These are phyloP conservation scores for Solioccasus polychromus DNA, from an alignment of 768 basidiomycete genomes.

Conservation along the genomic window DNA sequence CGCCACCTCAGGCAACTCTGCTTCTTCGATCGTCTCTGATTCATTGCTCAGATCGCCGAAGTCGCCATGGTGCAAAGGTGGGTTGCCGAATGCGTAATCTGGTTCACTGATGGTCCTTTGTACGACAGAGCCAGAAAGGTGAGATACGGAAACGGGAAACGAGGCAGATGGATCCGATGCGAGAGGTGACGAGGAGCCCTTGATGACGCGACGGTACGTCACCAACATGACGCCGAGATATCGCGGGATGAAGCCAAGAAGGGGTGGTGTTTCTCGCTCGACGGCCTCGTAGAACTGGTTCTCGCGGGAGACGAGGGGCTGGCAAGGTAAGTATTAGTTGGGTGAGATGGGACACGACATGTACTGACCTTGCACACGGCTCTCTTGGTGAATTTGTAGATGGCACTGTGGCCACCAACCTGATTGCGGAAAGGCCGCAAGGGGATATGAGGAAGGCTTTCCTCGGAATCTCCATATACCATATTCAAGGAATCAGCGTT, in stretches of 20 bases:
- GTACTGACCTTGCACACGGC: constrained; percentile 94
- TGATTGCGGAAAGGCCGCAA: constrained; percentile 95
- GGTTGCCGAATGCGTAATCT: constrained; percentile 2
- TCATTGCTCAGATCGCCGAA: constrained; percentile 22
- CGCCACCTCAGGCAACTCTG: constrained; percentile 92
- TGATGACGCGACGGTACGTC: constrained; percentile 81
- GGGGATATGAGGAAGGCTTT: constrained; percentile 81
- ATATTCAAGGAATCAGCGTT: constrained; percentile 37
- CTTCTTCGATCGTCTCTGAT: constrained; percentile 55
- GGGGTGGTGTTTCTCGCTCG: constrained; percentile 87
- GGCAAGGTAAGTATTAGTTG: constrained; percentile 19
- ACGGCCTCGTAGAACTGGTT: constrained; percentile 98
- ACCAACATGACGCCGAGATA: constrained; percentile 99
- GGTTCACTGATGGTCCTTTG: constrained; percentile 29
- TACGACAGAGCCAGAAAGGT: constrained; percentile 27
- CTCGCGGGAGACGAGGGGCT: constrained; percentile 96
- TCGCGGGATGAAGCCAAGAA: constrained; percentile 93
- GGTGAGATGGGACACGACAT: too few relatives aligned
- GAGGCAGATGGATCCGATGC: constrained; percentile 12
- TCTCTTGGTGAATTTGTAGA: constrained; percentile 96
- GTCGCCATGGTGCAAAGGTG: constrained; percentile 1
- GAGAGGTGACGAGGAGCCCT: constrained; percentile 29
- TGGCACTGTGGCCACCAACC: constrained; percentile 95
- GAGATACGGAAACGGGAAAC: constrained; percentile 18
- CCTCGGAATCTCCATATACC: constrained; percentile 48